phyloP scores from a whole-genome alignment of 139 green algal genomes.

The Chlorella sp. region DNA sequence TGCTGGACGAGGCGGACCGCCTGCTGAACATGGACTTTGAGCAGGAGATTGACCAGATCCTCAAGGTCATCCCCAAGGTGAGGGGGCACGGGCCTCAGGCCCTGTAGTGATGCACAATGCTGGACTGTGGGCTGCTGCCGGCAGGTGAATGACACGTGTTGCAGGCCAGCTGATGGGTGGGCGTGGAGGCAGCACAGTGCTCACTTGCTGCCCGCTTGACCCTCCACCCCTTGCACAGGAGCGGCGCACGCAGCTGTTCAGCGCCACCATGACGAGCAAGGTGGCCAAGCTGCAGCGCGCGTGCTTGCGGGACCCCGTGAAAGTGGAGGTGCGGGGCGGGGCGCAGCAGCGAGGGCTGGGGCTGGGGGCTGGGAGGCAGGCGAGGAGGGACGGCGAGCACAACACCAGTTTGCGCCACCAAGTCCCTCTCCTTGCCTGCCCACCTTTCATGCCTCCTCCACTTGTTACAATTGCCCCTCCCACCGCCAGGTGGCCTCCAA shows the following conservation, averaged over 20 bases:
- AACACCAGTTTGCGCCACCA: too few species aligned
- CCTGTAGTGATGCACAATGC: too few species aligned
- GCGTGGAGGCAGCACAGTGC: not conserved
- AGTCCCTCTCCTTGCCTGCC: not conserved
- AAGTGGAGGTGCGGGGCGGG: constrained; percentile 44
- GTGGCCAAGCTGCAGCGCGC: constrained; percentile 98
- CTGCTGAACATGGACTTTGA: constrained; percentile 99
- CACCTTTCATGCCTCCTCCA: not conserved
- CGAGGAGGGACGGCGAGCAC: too few species aligned
- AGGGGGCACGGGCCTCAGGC: too few species aligned
- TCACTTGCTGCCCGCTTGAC: constrained; percentile 1
- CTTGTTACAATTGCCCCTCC: not conserved
- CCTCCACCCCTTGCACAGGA: constrained; percentile 61
- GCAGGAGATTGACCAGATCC: constrained; percentile 98
- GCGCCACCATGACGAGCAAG: constrained; percentile 99
- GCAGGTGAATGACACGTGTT: too few species aligned
- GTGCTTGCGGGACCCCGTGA: constrained; percentile 93
- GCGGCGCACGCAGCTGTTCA: constrained; percentile 96
- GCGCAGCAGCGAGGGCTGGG: too few species aligned
- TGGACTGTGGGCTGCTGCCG: too few species aligned
- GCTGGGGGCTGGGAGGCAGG: too few species aligned
- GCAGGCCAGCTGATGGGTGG: too few species aligned
- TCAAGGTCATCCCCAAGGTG: constrained; percentile 83
- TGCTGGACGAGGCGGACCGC: constrained; percentile 98
- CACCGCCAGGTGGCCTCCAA: constrained; percentile 87